These are phyloP conservation scores for Kodamaea jinghongensis DNA, from an alignment of 805 yeast species.

Conservation along the genomic window DNA sequence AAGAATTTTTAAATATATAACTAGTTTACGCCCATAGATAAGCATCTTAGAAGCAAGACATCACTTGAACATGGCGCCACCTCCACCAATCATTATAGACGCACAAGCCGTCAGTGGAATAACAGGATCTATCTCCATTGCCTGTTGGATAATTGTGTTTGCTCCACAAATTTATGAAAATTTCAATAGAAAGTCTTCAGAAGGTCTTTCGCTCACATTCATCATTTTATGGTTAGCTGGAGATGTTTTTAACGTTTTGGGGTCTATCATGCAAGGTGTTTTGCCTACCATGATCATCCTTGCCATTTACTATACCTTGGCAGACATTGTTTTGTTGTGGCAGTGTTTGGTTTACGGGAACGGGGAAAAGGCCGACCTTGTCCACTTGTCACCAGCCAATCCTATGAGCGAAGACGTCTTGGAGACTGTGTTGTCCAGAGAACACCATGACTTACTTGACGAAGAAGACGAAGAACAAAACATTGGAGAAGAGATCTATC, in stretches of 20 bases:
- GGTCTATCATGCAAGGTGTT: constrained; percentile 86
- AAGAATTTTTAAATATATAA: constrained; percentile 2
- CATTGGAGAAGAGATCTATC: constrained; percentile 8
- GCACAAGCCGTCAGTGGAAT: constrained; percentile 76
- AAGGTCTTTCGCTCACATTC: constrained; percentile 84
- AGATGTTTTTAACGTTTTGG: constrained; percentile 89
- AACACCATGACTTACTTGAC: constrained; percentile 15
- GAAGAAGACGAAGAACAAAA: constrained; percentile 23
- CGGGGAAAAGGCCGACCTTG: constrained; percentile 60
- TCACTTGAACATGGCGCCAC: constrained; percentile 45
- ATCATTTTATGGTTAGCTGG: constrained; percentile 91
- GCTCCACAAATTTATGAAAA: constrained; percentile 96
- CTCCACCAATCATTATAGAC: constrained; percentile 62
- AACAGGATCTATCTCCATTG: constrained; percentile 84
- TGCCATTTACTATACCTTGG: constrained; percentile 89
- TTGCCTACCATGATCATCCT: constrained; percentile 91
- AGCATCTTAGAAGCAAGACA: background rate
- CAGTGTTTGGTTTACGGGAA: constrained; percentile 83
- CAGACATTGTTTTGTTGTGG: constrained; percentile 78
- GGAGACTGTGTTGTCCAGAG: constrained; percentile 53
- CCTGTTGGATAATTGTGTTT: constrained; percentile 97
- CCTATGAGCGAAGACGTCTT: constrained; percentile 72
- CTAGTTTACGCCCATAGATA: background rate
- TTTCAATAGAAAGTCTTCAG: constrained; percentile 78
- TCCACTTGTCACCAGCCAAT: constrained; percentile 85